Percentiles rank a stretch among this genome's conserved stretches.
phyloP scores from a whole-genome alignment of 768 basidiomycete genomes.

The Mycena kentingensis region DNA sequence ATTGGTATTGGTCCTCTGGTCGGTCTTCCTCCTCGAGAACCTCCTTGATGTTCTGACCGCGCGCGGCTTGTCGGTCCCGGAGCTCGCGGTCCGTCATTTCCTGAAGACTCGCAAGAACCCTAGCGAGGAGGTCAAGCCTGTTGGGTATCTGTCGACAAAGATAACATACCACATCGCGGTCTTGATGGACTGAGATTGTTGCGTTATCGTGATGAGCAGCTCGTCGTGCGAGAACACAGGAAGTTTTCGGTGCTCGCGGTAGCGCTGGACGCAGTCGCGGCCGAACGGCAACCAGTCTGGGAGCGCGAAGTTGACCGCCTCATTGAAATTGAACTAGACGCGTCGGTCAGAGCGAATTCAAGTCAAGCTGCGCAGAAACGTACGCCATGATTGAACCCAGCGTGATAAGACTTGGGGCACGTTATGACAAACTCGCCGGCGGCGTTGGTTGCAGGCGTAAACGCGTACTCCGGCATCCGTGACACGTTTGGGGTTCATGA shows the following conservation, averaged over 20 bases:
- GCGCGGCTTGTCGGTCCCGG: conserved; percentile 61
- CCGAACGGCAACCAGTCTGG: conserved; percentile 93
- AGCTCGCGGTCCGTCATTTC: conserved; percentile 92
- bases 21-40: conserved; percentile 76
- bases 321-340: conserved; percentile 95
- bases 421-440: conserved; percentile 98
- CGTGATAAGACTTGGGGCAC: conserved; percentile 96
- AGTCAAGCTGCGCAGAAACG: conserved; percentile 33
- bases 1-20: conserved; percentile 95
- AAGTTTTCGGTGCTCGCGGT: conserved; percentile 86
- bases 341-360: conserved; percentile 25
- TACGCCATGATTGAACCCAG: conserved; percentile 98
- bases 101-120: conserved; percentile 80
- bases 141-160: background rate
- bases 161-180: conserved; percentile 84
- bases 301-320: conserved; percentile 97
- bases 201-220: conserved; percentile 94
- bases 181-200: conserved; percentile 88
- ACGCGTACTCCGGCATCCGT: conserved; percentile 88
- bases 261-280: conserved; percentile 84
- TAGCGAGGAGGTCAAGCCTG: conserved; percentile 35
- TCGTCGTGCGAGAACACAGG: conserved; percentile 99
- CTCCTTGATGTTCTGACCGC: conserved; percentile 65
- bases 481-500: conserved; percentile 93
- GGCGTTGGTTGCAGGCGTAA: conserved; percentile 92